Conservation (phyloP, 805 yeast species). For the Saccharomycopsis malanga region DNA sequence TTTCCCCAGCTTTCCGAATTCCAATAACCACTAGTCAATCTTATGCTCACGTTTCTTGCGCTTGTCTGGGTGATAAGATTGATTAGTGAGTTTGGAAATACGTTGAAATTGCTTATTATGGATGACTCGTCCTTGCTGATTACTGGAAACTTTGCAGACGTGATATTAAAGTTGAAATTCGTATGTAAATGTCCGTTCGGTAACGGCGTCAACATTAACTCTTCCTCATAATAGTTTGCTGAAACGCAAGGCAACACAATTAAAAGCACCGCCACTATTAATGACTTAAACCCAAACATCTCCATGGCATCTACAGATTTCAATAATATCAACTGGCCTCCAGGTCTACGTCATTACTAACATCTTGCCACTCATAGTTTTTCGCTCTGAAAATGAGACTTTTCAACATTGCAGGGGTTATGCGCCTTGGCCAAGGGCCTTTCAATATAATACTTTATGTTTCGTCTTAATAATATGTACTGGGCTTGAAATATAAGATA, state of each 20-base stretch:
- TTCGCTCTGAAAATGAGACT: too few relatives aligned
- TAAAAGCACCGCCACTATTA: background rate
- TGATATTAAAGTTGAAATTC: constrained; percentile 16
- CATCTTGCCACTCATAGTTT: too few relatives aligned
- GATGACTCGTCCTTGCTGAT: constrained; percentile 9
- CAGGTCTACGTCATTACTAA: too few relatives aligned
- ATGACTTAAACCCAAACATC: too few relatives aligned
- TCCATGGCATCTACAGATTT: too few relatives aligned
- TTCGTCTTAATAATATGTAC: too few relatives aligned
- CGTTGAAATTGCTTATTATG: constrained; percentile 38
- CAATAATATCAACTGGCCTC: too few relatives aligned
- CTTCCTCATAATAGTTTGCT: constrained; percentile 15
- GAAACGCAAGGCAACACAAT: background rate
- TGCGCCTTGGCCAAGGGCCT: too few relatives aligned
- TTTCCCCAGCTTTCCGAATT: constrained; percentile 83
- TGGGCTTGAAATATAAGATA: too few relatives aligned
- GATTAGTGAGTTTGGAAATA: constrained; percentile 76
- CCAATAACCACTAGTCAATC: constrained; percentile 95
- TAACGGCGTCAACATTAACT: constrained; percentile 16
- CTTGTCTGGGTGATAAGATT: constrained; percentile 63
- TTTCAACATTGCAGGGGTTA: too few relatives aligned
- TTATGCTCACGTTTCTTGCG: constrained; percentile 68
- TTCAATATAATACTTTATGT: too few relatives aligned
- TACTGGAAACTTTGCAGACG: constrained; percentile 10
- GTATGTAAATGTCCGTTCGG: constrained; percentile 20